Evolutionary conservation across 2,329 filamentous ascomycete genomes (phyloP), one percentile per base, ranked within the genome.

Genomic region (Esteya vermicola): DNA sequence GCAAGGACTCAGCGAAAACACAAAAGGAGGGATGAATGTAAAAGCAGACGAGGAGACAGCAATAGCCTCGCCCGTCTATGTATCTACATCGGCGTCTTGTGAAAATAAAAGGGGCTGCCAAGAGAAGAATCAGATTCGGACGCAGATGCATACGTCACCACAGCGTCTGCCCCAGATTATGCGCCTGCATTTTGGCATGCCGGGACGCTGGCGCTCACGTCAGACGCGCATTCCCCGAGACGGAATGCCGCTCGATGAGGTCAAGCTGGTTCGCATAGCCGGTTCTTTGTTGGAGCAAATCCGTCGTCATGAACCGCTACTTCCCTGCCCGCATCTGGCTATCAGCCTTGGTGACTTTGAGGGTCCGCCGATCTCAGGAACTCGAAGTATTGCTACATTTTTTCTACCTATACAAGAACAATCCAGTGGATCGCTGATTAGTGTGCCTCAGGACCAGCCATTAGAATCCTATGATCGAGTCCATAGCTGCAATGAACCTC

Each of bases 261-360:
- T 68, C 1, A 59, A 73, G 4, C 63, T 96, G 12, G 83, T 86
- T 51, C 76, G 80, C 16, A 67, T 93, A 28, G 81, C 85, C 9
- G 85, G 78, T 54, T 78, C 70, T 19, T 64, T 96, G 16, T 66
- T 96, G 4, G 70, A 70, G 20, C 86, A 94, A 50, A 77, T 93
- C 27, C 68, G 85, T 10, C 70, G 72, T 2, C 85, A 93, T 48
- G 85, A 84, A 1, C 66, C 70, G 38, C 78, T 83, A 14, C 96
- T 86, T 85, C 91, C 91, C 7, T 96, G 91, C 54, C 68, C 77
- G n/a, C 91, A 94, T 53, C 65, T 98, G 9, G 91, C 84, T 43
- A 62, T 96, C 34, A 88, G 81, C 47, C 85, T 96, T 20, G 79
- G 77, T n/a, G 88, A 85, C 0, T 95, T 96, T 48, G 88, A 96